These are phyloP conservation scores for Pyrus bretschneideri DNA, from an alignment of 306 rosid species.

Conservation along the genomic window DNA sequence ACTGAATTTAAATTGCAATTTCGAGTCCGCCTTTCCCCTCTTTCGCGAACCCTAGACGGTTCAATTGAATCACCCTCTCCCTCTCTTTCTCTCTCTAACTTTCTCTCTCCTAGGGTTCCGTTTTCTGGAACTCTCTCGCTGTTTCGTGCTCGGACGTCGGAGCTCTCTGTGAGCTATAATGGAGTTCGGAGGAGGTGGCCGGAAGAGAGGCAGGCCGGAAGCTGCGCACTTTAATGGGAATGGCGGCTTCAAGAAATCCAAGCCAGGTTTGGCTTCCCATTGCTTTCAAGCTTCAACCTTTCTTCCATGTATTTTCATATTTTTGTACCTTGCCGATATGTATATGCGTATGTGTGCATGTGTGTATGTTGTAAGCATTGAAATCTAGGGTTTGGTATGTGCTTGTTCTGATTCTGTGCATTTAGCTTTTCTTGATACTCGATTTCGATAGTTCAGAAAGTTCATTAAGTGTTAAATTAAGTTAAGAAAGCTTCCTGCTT, in stretches of 20 bases:
- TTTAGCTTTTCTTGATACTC: background rate
- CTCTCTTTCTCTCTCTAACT: background rate
- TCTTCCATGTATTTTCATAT: background rate
- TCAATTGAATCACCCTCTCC: background rate
- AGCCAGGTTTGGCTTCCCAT: constrained; percentile 41
- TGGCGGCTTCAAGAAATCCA: constrained; percentile 61
- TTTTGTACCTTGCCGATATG: background rate
- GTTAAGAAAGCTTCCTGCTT: background rate
- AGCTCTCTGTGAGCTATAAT: constrained; percentile 11
- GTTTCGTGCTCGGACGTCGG: background rate
- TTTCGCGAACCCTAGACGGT: constrained; percentile 20
- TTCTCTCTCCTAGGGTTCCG: background rate
- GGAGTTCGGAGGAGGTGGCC: constrained; percentile 46
- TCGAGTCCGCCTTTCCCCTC: constrained; percentile 23
- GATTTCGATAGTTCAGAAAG: background rate
- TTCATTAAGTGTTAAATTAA: background rate
- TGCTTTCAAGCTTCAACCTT: background rate
- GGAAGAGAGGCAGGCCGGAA: constrained; percentile 62
- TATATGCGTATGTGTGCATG: background rate
- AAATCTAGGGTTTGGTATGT: background rate
- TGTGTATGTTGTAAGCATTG: background rate
- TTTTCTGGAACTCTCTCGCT: background rate
- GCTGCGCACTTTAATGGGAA: constrained; percentile 56
- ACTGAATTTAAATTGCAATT: constrained; percentile 20
- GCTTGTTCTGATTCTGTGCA: background rate